These are phyloP conservation scores for Pseudocercospora eumusae DNA, from an alignment of 2,329 filamentous ascomycete genomes.

Conservation along the genomic window DNA sequence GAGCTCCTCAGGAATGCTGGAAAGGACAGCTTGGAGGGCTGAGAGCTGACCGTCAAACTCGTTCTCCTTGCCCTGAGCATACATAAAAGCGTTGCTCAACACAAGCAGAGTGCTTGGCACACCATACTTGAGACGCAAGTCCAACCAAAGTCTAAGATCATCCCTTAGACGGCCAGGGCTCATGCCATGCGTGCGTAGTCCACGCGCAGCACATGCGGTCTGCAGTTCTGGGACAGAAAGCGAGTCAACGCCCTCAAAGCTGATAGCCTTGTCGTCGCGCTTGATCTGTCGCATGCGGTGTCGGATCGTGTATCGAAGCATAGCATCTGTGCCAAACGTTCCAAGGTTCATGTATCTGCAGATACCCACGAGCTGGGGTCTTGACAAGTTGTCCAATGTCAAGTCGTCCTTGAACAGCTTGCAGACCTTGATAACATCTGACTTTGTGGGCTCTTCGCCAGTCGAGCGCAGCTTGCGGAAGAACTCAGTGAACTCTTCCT, in stretches of 20 bases:
- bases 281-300: constrained; percentile 99
- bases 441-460: constrained; percentile 80
- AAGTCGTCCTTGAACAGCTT: constrained; percentile 98
- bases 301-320: constrained; percentile 94
- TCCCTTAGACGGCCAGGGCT: constrained; percentile 84
- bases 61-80: constrained; percentile 79
- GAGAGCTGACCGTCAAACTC: constrained; percentile 90
- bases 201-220: constrained; percentile 85
- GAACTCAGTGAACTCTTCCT: constrained; percentile 92
- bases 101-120: constrained; percentile 96
- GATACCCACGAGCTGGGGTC: constrained; percentile 94
- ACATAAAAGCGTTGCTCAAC: constrained; percentile 96
- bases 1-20: constrained; percentile 92
- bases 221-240: constrained; percentile 93
- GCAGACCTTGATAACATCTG: constrained; percentile 98
- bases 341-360: constrained; percentile 98
- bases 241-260: constrained; percentile 88
- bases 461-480: constrained; percentile 94
- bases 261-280: constrained; percentile 92
- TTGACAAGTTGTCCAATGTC: constrained; percentile 92
- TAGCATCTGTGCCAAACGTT: constrained; percentile 94
- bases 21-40: constrained; percentile 86
- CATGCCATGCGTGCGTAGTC: constrained; percentile 88
- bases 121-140: constrained; percentile 86
- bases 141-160: constrained; percentile 90